Evolutionary conservation across 2,329 filamentous ascomycete genomes (phyloP).

Genomic region (Fusarium sp.): DNA sequence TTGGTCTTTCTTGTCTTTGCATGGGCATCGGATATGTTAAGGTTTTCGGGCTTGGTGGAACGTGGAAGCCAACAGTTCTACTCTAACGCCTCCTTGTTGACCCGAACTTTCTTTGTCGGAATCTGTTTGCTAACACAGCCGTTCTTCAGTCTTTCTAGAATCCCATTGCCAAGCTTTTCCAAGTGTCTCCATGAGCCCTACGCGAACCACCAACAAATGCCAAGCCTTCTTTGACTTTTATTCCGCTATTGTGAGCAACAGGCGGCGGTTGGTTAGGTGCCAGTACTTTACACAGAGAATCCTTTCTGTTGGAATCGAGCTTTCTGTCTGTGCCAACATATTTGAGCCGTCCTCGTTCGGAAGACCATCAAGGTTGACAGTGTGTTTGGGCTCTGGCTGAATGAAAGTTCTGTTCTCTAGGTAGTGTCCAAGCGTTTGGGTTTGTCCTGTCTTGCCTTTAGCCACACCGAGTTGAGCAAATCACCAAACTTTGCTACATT

Average conservation of each 20-base stretch:
- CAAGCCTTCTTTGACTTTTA: not conserved
- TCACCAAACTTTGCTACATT: not conserved
- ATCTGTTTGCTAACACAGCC: not conserved
- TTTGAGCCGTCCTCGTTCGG: not conserved
- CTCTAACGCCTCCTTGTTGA: not conserved
- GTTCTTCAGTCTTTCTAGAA: conserved; percentile 18
- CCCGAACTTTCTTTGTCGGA: conserved; percentile 3
- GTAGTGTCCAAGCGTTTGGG: not conserved
- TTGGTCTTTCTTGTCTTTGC: not conserved
- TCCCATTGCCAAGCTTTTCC: conserved; percentile 3
- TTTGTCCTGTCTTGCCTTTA: not conserved
- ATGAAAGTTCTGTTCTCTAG: not conserved
- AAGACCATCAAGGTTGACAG: not conserved
- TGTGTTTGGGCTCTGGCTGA: not conserved
- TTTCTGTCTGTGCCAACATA: not conserved
- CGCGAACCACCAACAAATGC: not conserved
- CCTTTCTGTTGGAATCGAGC: not conserved
- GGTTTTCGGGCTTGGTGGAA: conserved; percentile 8
- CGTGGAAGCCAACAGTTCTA: conserved; percentile 5
- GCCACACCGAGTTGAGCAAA: not conserved
- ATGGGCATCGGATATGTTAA: conserved; percentile 4
- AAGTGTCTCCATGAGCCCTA: not conserved
- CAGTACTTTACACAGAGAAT: not conserved
- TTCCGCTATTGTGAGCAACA: not conserved
- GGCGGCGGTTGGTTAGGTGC: not conserved